Conservation (phyloP, 805 yeast species). For the Metschnikowia amazonensis region DNA sequence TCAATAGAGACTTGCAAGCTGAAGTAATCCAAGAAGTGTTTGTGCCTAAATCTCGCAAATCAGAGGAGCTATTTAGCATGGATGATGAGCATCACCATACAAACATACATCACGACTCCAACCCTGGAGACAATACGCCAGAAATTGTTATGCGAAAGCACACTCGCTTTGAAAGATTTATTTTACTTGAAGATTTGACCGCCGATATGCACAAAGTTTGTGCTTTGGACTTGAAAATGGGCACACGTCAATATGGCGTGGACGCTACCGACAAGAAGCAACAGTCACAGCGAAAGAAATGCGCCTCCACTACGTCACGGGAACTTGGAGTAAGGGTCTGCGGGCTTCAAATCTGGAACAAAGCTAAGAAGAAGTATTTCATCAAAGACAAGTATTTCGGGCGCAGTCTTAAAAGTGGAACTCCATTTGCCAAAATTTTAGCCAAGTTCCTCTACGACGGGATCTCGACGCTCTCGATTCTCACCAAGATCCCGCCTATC, state of each 20-base stretch:
- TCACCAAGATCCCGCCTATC: slow-evolving; percentile 63
- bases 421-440: slow-evolving; percentile 71
- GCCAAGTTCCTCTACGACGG: slow-evolving; percentile 83
- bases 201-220: slow-evolving; percentile 80
- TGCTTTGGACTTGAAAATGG: slow-evolving; percentile 94
- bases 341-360: slow-evolving; percentile 64
- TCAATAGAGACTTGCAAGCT: slow-evolving; percentile 37
- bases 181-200: slow-evolving; percentile 86
- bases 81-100: slow-evolving; percentile 36
- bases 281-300: slow-evolving; percentile 75
- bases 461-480: slow-evolving; percentile 48
- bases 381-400: slow-evolving; percentile 92
- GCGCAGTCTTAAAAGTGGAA: slow-evolving; percentile 64
- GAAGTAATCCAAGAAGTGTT: slow-evolving; percentile 39
- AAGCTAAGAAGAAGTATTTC: slow-evolving; percentile 38
- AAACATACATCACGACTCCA: neutral
- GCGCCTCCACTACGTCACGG: slow-evolving; percentile 75
- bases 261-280: slow-evolving; percentile 75
- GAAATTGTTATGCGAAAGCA: slow-evolving; percentile 30
- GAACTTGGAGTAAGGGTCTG: slow-evolving; percentile 87
- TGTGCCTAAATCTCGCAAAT: slow-evolving; percentile 35
- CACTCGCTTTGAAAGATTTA: slow-evolving; percentile 72
- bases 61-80: slow-evolving; percentile 42
- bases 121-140: slow-evolving; percentile 15
- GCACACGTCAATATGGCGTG: slow-evolving; percentile 97